A percentile compares a stretch with the other conserved stretches of the same genome.
Conservation (phyloP, 768 basidiomycete genomes). For the Termitomyces sp. region DNA sequence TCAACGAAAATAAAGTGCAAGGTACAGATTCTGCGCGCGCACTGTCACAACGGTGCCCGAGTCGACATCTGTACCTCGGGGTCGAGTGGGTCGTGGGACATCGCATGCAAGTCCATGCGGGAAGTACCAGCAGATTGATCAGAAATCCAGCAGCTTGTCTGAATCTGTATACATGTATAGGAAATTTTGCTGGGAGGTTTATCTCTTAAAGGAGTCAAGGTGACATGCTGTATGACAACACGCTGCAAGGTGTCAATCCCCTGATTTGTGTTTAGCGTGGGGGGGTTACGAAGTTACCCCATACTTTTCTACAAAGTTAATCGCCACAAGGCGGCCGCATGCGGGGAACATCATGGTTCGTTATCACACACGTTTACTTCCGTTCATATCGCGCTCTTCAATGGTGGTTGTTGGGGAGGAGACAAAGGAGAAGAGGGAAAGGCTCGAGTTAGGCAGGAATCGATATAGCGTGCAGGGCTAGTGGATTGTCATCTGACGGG, state of each 20-base stretch:
- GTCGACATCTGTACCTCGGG: neutral
- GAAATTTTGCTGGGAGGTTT: no score
- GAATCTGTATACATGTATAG: neutral
- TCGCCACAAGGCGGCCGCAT: neutral
- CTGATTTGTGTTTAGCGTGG: constrained; percentile 1
- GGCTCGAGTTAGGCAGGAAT: neutral
- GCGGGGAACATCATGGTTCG: neutral
- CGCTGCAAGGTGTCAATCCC: neutral
- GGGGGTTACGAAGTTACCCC: constrained; percentile 1
- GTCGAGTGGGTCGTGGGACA: neutral
- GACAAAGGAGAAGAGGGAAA: neutral
- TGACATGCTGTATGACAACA: neutral
- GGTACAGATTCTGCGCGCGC: neutral
- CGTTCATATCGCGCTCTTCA: neutral
- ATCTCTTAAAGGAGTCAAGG: neutral
- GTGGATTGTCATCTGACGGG: constrained; percentile 2
- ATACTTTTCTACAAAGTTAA: neutral
- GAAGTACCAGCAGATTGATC: no score
- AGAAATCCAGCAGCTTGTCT: no score
- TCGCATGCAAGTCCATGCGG: neutral
- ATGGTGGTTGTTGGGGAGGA: neutral
- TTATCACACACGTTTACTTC: neutral
- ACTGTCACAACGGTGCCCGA: neutral
- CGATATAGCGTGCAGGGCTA: neutral
- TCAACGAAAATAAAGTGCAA: no score